Conservation (phyloP, 371 early-diverging fungal genomes). For the Haplosporangium sp. region DNA sequence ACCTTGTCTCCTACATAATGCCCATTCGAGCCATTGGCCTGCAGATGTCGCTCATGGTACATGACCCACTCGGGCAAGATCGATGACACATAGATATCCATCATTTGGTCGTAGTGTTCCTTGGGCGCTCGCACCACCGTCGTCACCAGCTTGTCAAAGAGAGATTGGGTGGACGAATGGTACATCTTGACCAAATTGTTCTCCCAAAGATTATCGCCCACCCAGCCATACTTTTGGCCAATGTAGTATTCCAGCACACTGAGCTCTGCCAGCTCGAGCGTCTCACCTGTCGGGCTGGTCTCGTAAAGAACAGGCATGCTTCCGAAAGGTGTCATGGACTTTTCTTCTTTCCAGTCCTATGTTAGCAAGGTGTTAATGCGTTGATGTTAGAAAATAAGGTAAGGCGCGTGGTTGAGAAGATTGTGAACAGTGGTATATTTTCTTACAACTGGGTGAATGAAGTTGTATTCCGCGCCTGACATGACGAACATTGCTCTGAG, state of each 20-base stretch:
- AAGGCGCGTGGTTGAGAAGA: neutral
- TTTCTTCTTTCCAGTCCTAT: conserved; percentile 27
- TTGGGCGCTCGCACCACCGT: conserved; percentile 25
- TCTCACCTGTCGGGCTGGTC: conserved; percentile 7
- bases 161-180: conserved; percentile 16
- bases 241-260: conserved; percentile 11
- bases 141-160: conserved; percentile 25
- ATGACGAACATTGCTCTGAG: conserved; percentile 37
- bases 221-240: conserved; percentile 13
- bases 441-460: conserved; percentile 18
- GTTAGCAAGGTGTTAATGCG: neutral
- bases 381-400: neutral
- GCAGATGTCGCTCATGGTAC: conserved; percentile 22
- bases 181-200: conserved; percentile 13
- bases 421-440: too few relatives aligned
- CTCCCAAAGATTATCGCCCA: conserved; percentile 40
- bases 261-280: conserved; percentile 27
- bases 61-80: conserved; percentile 31
- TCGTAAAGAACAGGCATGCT: conserved; percentile 28
- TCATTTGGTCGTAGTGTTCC: conserved; percentile 10
- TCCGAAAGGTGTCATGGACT: conserved; percentile 20
- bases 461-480: conserved; percentile 24
- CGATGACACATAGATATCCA: conserved; percentile 9
- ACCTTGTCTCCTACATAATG: conserved; percentile 33
- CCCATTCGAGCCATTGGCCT: conserved; percentile 19